A percentile compares a stretch with the other conserved stretches of the same genome.
Conservation (phyloP, 495 filamentous ascomycete genomes). For the Jackrogersella minutella region DNA sequence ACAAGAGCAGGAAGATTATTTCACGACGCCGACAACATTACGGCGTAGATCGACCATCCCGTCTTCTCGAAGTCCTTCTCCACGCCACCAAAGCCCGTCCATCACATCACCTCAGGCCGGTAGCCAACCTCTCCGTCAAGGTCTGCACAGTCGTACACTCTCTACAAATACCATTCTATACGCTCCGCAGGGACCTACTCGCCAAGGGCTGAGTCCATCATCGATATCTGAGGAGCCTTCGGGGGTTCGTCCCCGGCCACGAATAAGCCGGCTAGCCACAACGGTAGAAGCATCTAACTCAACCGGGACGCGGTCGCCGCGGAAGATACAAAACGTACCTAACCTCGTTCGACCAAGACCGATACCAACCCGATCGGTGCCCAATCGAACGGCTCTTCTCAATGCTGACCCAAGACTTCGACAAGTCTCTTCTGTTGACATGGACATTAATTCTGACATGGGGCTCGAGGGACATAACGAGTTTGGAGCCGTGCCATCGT, state of each 20-base stretch:
- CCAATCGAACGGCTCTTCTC: constrained; percentile 44
- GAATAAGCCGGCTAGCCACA: constrained; percentile 43
- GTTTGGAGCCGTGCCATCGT: constrained; percentile 72
- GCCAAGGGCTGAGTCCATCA: constrained; percentile 55
- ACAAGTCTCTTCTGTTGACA: constrained; percentile 65
- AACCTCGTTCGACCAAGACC: constrained; percentile 28
- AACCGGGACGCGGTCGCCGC: constrained; percentile 40
- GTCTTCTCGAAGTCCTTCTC: constrained; percentile 39
- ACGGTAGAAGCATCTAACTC: constrained; percentile 26
- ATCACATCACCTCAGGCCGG: constrained; percentile 45
- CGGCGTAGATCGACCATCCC: constrained; percentile 27
- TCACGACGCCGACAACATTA: constrained; percentile 51
- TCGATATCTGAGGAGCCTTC: constrained; percentile 54
- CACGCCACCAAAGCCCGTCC: constrained; percentile 35
- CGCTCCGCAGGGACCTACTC: constrained; percentile 57
- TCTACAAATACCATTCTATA: constrained; percentile 84
- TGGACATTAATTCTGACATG: constrained; percentile 77
- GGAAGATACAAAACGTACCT: constrained; percentile 26
- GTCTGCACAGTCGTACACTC: constrained; percentile 66
- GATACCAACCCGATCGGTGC: constrained; percentile 37
- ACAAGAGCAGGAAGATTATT: constrained; percentile 57
- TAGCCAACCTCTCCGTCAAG: constrained; percentile 43
- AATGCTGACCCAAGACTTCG: constrained; percentile 47
- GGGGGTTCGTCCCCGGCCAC: constrained; percentile 42
- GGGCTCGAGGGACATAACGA: constrained; percentile 68